Base-by-base conservation (phyloP, 225 moss, liverwort and hornwort species). In the Straminergon stramineum region DNA sequence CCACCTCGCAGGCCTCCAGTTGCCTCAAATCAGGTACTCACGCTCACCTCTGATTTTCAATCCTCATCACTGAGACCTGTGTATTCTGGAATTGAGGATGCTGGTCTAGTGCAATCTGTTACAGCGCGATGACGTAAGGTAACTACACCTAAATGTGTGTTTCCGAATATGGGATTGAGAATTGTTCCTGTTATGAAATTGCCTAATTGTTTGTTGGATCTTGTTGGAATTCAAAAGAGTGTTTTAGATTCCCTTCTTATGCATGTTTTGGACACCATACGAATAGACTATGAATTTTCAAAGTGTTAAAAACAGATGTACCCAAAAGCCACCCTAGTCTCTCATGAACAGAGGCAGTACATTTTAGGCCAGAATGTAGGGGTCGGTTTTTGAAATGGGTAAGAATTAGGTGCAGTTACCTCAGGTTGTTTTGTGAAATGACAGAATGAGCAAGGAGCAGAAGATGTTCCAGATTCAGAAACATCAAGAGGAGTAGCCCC, bases 401-500 rank as follows among this genome's bases (percentile, higher is more conserved):
- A 15, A 32, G 82, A 63, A 32, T 21, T 32, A 14, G 31, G 61
- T 32, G 82, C 22, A 82, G 48, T 82, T 65, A 51, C 16, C 48
- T 83, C 32, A 23, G 23, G 19, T 37, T 77, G 51, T 68, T 66
- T 70, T 88, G 68, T 82, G 79, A 77, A 56, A 27, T 88, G 74
- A 35, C 93, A 94, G 94, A 90, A 83, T 85, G 93, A 84, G 87
- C 93, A 90, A 92, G 89, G 88, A 86, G 79, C 84, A 81, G 93
- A 88, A 51, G 89, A 87, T 70, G 62, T 84, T 41, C 41, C 69
- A 70, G 90, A 94, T 43, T 17, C 82, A 55, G 88, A 84, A 82
- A 82, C 87, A 65, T 77, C 88, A 66, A 82, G 91, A 90, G 91
- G 88, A 88, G 83, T 35, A 82, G 81, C 79, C 26, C 81, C 91